Conservation (phyloP, 2,329 filamentous ascomycete genomes). For the Chaetomium sp. region DNA sequence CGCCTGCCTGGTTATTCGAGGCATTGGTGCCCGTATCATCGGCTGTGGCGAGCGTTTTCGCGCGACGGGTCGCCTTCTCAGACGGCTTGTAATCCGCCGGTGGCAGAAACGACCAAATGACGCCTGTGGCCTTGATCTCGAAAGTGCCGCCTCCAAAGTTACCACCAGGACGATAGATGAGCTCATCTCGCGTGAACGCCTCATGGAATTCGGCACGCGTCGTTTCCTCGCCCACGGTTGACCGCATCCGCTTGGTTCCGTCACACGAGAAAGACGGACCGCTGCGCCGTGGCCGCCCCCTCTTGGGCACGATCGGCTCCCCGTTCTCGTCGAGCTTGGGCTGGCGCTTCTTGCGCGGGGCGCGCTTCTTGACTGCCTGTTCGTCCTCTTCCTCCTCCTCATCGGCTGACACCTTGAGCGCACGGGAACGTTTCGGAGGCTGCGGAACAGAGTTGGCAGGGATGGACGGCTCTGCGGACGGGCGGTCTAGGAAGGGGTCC, state of each 20-base stretch:
- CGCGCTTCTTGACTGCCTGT: neutral
- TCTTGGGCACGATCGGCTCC: neutral
- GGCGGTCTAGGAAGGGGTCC: neutral
- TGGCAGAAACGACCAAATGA: slow-evolving; percentile 16
- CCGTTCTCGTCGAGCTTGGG: slow-evolving; percentile 10
- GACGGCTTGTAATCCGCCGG: neutral
- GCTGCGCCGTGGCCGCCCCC: neutral
- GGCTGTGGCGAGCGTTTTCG: neutral
- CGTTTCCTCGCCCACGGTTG: slow-evolving; percentile 19
- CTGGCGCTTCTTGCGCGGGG: neutral
- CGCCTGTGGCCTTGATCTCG: slow-evolving; percentile 19
- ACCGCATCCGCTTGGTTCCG: slow-evolving; percentile 3
- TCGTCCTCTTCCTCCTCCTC: neutral
- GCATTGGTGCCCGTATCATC: neutral
- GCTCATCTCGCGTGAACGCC: neutral
- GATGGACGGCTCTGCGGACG: neutral
- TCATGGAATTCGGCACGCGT: slow-evolving; percentile 8
- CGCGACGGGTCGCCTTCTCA: neutral
- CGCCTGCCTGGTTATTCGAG: neutral
- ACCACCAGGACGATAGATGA: slow-evolving; percentile 18
- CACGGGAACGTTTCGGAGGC: neutral
- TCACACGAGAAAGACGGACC: neutral
- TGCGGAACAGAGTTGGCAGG: neutral
- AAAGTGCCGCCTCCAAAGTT: slow-evolving; percentile 8
- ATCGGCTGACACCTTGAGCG: neutral